Evolutionary conservation across 2,329 filamentous ascomycete genomes (phyloP), one percentile per base, ranked within the genome.

Genomic region (Fusarium pininemorale): DNA sequence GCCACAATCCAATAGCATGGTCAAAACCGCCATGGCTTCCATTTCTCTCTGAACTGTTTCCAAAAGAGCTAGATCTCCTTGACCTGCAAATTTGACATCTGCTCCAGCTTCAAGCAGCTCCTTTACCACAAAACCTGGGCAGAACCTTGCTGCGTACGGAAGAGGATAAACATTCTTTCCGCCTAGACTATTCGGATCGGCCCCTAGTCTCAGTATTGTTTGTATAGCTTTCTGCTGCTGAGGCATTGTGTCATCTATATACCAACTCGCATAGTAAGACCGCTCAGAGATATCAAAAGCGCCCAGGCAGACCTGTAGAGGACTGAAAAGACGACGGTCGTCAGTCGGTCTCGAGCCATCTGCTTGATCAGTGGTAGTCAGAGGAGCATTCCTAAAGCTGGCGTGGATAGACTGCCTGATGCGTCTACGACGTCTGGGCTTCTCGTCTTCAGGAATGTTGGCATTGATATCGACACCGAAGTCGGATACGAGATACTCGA

Each of bases 41-140:
- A 42, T 56, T 41, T 61, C 58, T 44, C 58, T 44, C 22, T 28
- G 18, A 11, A 42, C 18, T 20, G 47, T 14, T 7, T 30, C 14
- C 15, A 18, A 20, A 5, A 61, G 24, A 26, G 48, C 38, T 5
- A 55, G 24, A 14, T 38, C 45, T 13, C 41, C 54, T 12, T 37
- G 10, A 2, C n/a, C 24, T 7, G 35, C 10, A 4, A 50, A n/a
- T 6, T 58, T 64, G 26, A 58, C 39, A 51, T 72, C 50, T 30
- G 41, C 63, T 13, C 67, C 63, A 26, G 58, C 70, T 26, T 61
- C 63, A 20, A 68, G 56, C 16, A 72, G 51, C 41, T 47, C 44
- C 4, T 54, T 57, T 7, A 64, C 30, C 4, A 60, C 50, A 0
- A 9, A 4, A 53, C 35, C 47, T 14, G 63, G 37, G 10, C 70